These are phyloP conservation scores for Microthlaspi erraticum DNA, from an alignment of 345 rosid species.

Conservation along the genomic window DNA sequence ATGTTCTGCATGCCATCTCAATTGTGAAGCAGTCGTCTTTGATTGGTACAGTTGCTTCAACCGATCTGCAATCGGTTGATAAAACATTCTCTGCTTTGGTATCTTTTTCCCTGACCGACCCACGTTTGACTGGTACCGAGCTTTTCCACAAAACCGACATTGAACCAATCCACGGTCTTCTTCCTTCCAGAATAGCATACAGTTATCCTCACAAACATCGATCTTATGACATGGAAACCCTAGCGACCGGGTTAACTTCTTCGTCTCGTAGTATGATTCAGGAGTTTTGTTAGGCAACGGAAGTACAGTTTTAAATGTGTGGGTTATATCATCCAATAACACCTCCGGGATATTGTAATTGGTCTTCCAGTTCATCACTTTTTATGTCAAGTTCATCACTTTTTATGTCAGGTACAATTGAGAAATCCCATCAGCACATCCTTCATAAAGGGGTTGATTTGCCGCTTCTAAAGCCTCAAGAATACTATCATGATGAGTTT, in stretches of 20 bases:
- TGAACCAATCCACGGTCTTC: not conserved
- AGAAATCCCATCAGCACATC: not conserved
- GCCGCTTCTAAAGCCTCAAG: not conserved
- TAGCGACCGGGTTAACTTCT: not conserved
- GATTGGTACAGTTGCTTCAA: not conserved
- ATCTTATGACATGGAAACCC: not conserved
- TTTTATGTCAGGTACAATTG: not conserved
- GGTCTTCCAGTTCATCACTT: not conserved
- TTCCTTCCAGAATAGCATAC: not conserved
- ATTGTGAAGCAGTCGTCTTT: not conserved
- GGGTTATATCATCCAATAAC: not conserved
- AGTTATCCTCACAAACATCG: not conserved
- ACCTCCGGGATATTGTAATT: not conserved
- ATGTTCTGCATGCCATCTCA: not conserved
- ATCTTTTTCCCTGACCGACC: not conserved
- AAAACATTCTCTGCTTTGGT: not conserved
- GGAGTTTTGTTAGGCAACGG: not conserved
- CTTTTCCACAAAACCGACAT: not conserved
- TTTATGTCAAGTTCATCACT: not conserved
- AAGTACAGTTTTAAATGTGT: not conserved
- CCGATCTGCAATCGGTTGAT: not conserved
- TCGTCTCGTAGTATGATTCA: not conserved
- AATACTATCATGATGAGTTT: not conserved
- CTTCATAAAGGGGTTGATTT: not conserved
- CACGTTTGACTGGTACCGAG: not conserved